Percentiles rank a stretch among this genome's conserved stretches.
Evolutionary conservation across 2,329 filamentous ascomycete species (phyloP).

Genomic region (Paraphoma chrysanthemicola): DNA sequence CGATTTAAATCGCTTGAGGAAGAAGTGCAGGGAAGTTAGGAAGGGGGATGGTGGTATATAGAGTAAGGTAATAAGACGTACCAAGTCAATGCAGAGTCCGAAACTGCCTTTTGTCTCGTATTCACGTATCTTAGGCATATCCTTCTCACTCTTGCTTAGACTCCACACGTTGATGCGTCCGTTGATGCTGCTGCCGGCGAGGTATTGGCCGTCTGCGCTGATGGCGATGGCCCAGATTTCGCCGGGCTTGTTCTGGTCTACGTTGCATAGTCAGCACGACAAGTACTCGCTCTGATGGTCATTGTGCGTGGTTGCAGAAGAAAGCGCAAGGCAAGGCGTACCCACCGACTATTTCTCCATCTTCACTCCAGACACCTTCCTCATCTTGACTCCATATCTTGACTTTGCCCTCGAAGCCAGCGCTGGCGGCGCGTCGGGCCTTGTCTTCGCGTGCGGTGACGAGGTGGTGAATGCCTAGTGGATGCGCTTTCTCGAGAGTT

Average conservation of each 20-base stretch:
- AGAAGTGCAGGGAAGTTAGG: too few species aligned
- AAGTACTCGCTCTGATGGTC: too few species aligned
- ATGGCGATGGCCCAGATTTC: constrained; percentile 89
- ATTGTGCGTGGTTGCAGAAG: too few species aligned
- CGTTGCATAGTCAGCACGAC: too few species aligned
- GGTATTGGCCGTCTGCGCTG: constrained; percentile 80
- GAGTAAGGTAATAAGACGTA: constrained; percentile 45
- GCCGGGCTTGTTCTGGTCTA: constrained; percentile 65
- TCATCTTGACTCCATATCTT: constrained; percentile 76
- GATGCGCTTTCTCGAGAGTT: constrained; percentile 80
- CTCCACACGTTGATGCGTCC: constrained; percentile 93
- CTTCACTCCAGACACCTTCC: constrained; percentile 61
- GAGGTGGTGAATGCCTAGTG: constrained; percentile 90
- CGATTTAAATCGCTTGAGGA: too few species aligned
- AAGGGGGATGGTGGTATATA: too few species aligned
- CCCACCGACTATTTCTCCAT: constrained; percentile 53
- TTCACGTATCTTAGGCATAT: constrained; percentile 72
- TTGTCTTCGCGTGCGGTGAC: constrained; percentile 73
- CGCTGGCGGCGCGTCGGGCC: constrained; percentile 70
- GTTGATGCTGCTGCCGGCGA: constrained; percentile 87
- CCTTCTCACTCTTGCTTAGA: constrained; percentile 55
- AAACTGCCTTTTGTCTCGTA: constrained; percentile 95
- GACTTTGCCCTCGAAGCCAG: constrained; percentile 87
- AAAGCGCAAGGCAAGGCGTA: constrained; percentile 35
- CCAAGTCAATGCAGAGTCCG: constrained; percentile 84